These are phyloP conservation scores for Amylostereum areolatum DNA, from an alignment of 1,284 basidiomycete species.

Conservation along the genomic window DNA sequence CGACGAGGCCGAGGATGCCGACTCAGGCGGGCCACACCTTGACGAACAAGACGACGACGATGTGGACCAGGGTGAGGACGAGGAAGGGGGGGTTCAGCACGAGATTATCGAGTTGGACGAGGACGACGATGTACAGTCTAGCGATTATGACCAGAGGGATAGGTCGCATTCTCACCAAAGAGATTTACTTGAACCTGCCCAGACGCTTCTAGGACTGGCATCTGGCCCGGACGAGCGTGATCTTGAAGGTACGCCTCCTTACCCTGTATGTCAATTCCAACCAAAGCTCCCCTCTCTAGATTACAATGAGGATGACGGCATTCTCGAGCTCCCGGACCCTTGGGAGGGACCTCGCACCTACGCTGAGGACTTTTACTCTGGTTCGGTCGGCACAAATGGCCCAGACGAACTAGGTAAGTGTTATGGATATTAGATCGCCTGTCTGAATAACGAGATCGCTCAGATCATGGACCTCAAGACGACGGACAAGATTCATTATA, in stretches of 20 bases:
- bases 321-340: constrained; percentile 37
- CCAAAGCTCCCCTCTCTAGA: no score
- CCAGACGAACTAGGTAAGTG: not conserved
- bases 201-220: no score
- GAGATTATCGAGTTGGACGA: constrained; percentile 13
- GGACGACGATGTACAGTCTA: not conserved
- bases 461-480: not conserved
- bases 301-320: not conserved
- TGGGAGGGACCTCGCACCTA: constrained; percentile 45
- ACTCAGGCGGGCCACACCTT: not conserved
- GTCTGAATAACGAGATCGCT: not conserved
- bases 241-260: no score
- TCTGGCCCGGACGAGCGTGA: no score
- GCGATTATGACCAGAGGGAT: constrained; percentile 10
- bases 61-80: constrained; percentile 12
- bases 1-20: constrained; percentile 15
- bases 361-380: constrained; percentile 46
- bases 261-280: no score
- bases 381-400: constrained; percentile 16
- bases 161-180: constrained; percentile 21
- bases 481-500: not conserved
- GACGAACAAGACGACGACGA: constrained; percentile 10
- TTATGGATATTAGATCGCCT: not conserved
- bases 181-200: constrained; percentile 12
- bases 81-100: constrained; percentile 11